These are phyloP conservation scores for Candida succiphila DNA, from an alignment of 805 yeast genomes.

Conservation along the genomic window DNA sequence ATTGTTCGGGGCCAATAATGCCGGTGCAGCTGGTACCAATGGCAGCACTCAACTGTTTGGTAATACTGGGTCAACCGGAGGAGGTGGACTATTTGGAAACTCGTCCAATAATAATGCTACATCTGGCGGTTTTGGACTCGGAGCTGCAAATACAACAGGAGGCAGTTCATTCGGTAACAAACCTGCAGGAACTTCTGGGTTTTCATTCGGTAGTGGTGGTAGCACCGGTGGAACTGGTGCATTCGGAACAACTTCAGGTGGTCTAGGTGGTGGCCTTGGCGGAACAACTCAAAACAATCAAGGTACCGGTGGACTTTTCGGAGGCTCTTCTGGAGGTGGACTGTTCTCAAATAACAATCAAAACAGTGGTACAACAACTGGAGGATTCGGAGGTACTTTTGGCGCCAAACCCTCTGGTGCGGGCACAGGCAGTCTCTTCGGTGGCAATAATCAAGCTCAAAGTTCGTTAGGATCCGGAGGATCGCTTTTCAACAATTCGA, in stretches of 20 bases:
- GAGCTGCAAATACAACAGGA: slow-evolving; percentile 16
- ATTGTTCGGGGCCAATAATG: background rate
- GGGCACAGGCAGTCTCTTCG: background rate
- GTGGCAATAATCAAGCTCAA: too few relatives aligned
- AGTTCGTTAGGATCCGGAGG: too few relatives aligned
- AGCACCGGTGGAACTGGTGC: background rate
- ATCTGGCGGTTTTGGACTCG: slow-evolving; percentile 4
- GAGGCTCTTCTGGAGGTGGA: slow-evolving; percentile 14
- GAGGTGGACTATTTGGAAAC: slow-evolving; percentile 4
- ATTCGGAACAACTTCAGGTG: slow-evolving; percentile 16
- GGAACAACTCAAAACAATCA: slow-evolving; percentile 12
- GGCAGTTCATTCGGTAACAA: slow-evolving; percentile 26
- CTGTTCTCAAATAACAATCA: slow-evolving; percentile 24
- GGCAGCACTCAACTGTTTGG: slow-evolving; percentile 22
- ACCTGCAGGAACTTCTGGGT: slow-evolving; percentile 6
- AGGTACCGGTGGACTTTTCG: slow-evolving; percentile 32
- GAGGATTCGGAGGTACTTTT: slow-evolving; percentile 13
- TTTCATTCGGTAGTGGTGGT: too few relatives aligned
- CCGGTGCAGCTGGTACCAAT: background rate
- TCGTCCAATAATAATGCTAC: background rate
- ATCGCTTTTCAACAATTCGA: too few relatives aligned
- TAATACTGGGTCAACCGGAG: slow-evolving; percentile 4
- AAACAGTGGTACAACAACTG: slow-evolving; percentile 10
- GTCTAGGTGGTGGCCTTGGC: slow-evolving; percentile 23
- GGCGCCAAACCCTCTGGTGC: slow-evolving; percentile 3